A percentile compares a stretch with the other conserved stretches of the same genome.
Conservation (phyloP, 2,329 filamentous ascomycete species). For the Zasmidium angulare region DNA sequence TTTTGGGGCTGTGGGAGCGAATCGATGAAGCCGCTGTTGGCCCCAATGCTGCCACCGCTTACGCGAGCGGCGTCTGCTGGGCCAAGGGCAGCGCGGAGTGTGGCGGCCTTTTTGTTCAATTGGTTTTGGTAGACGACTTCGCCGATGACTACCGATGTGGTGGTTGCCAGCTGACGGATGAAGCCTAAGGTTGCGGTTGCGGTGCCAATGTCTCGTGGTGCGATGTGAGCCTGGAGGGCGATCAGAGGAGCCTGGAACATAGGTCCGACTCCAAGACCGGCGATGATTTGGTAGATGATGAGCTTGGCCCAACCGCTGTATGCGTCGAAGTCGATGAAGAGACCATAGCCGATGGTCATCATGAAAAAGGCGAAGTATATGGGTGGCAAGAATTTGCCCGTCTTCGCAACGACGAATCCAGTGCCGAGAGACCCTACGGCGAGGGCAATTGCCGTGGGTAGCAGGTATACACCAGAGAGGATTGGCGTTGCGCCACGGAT, state of each 20-base stretch:
- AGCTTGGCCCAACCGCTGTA: conserved; percentile 39
- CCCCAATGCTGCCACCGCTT: conserved; percentile 60
- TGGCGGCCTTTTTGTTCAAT: conserved; percentile 58
- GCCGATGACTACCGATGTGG: conserved; percentile 69
- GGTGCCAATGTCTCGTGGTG: conserved; percentile 64
- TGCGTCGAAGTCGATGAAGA: conserved; percentile 39
- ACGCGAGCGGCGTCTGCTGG: conserved; percentile 53
- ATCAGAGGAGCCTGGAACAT: conserved; percentile 70
- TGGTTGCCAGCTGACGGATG: conserved; percentile 66
- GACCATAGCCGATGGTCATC: conserved; percentile 40
- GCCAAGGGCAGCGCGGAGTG: conserved; percentile 53
- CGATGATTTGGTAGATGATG: conserved; percentile 59
- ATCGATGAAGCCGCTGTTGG: conserved; percentile 60
- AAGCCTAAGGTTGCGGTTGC: conserved; percentile 68
- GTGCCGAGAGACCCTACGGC: conserved; percentile 35
- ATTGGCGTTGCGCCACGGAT: conserved; percentile 68
- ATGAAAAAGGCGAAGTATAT: conserved; percentile 46
- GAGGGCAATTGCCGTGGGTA: conserved; percentile 36
- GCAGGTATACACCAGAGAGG: conserved; percentile 64
- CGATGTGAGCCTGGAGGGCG: conserved; percentile 64
- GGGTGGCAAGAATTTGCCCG: conserved; percentile 51
- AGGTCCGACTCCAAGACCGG: conserved; percentile 64
- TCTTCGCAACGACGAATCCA: conserved; percentile 46
- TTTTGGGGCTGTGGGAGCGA: conserved; percentile 50
- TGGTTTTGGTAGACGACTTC: conserved; percentile 78